Base-by-base conservation (phyloP, 306 rosid species). In the Benincasa hispida region DNA sequence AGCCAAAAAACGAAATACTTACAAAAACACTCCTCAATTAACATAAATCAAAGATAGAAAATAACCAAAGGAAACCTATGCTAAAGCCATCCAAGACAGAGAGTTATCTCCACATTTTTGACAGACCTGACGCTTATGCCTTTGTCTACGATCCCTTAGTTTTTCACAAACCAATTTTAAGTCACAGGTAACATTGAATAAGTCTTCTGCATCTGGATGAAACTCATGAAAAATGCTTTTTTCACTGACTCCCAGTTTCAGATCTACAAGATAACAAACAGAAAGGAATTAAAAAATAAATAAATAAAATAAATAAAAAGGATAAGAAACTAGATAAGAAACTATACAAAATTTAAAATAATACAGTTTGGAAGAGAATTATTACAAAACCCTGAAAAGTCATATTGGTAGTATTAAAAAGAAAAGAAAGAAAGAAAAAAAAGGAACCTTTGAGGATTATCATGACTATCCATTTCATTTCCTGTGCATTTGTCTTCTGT, bases 391-490 rank as follows among this genome's bases (percentile, higher is more conserved):
- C 74, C 5, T 5, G n/a, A 68, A 37, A 66, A 62, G 17, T 57
- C 34, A 47, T 45, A 42, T 76, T 84, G 74, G 72, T 70, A 68
- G 74, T 42, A 75, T 45, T 45, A 45, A 45, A 45, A 45, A 45
- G 2, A 41, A 34, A 41, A 21, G 1, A 5, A 30, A 73, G 1
- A 18, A 18, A 56, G 1, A 5, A 66, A 69, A 25, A 3, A 6
- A 34, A 54, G 4, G 21, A 57, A 91, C 98, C 98, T 90, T 93
- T 93, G 63, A 93, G 89, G 76, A 91, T 90, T 78, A 93, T 91
- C 98, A 91, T 91, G 86, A 93, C 85, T 74, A 91, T 91, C 98
- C 98, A 93, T 88, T 93, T 93, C 98, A 93, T 91, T 85, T 93
- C 97, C 78, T 87, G 92, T 54, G 98, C 97, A 83, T 91, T 91